phyloP scores from a whole-genome alignment of 768 basidiomycete species.

The Exidia glandulosa region DNA sequence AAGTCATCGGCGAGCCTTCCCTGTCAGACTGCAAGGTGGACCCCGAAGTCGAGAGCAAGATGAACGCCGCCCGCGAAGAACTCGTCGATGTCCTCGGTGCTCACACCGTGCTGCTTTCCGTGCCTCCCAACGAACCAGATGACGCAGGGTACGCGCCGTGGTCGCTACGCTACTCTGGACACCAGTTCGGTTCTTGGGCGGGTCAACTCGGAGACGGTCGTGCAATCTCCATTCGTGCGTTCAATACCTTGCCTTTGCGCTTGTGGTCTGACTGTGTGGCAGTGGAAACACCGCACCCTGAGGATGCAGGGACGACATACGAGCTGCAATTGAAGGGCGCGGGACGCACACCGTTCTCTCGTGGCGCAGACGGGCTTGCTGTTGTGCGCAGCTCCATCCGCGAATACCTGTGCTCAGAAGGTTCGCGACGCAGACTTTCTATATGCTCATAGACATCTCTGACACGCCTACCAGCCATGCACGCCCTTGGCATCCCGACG shows the following conservation, averaged over 20 bases:
- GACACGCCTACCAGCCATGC: conserved; percentile 34
- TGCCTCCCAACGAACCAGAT: conserved; percentile 11
- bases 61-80: conserved; percentile 44
- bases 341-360: conserved; percentile 88
- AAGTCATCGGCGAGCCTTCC: conserved; percentile 48
- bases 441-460: not conserved
- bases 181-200: conserved; percentile 84
- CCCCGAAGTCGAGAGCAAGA: conserved; percentile 16
- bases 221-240: conserved; percentile 73
- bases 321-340: conserved; percentile 94
- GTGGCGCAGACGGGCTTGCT: conserved; percentile 88
- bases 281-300: conserved; percentile 74
- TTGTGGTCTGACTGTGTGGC: not conserved
- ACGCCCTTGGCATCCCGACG: conserved; percentile 80
- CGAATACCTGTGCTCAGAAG: conserved; percentile 90
- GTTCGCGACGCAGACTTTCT: conserved; percentile 30
- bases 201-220: conserved; percentile 94
- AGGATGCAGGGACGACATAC: conserved; percentile 40
- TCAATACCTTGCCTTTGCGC: not conserved
- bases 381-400: conserved; percentile 90
- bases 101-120: conserved; percentile 53
- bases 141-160: conserved; percentile 56
- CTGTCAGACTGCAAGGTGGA: conserved; percentile 17
- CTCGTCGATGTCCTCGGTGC: conserved; percentile 78
- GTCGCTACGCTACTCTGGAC: conserved; percentile 85